Evolutionary conservation across 2,329 filamentous ascomycete genomes (phyloP), one percentile per base, ranked within the genome.

Genomic region (Podosphaera leucotricha): DNA sequence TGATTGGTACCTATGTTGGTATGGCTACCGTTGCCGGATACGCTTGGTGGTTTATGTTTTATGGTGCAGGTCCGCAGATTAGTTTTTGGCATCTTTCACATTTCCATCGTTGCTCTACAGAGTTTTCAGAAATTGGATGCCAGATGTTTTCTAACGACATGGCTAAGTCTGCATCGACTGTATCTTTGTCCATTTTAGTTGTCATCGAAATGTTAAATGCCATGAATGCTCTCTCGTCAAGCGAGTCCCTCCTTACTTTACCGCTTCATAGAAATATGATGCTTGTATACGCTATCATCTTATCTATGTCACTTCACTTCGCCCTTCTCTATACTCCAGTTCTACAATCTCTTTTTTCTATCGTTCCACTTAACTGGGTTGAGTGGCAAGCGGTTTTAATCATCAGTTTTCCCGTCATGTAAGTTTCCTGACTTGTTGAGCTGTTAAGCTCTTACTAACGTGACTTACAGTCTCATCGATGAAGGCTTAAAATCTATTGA

Each of bases 21-120:
- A 68, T 84, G 36, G 90, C 90, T 44, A 98, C 90, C 2, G 92
- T 98, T 18, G 85, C 80, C 57, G 90, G 92, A 39, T 98, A 98
- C 59, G 87, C 84, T n/a, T 98, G 90, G 90, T 98, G 85, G 83
- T 98, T 95, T 68, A 86, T 98, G 80, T 93, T 80, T 68, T 87
- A 95, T 65, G 64, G 76, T 7, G 75, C 77, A 52, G 90, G 90
- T 0, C 90, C 90, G 20, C 82, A 92, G 61, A 92, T 98, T 62
- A 76, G 68, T 49, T 93, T 95, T 66, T 80, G 72, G 61, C 83
- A 98, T 59, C 68, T 98, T 52, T 68, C 80, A 20, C 80, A 92
- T 64, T 98, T 95, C 76, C 90, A 98, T 66, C 77, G 78, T 59
- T 98, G 90, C 72, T 79, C 79, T 0, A 57, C 80, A 15, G 68